These are phyloP conservation scores for Gossypium laxum DNA, from an alignment of 441 rosid genomes.

Conservation along the genomic window DNA sequence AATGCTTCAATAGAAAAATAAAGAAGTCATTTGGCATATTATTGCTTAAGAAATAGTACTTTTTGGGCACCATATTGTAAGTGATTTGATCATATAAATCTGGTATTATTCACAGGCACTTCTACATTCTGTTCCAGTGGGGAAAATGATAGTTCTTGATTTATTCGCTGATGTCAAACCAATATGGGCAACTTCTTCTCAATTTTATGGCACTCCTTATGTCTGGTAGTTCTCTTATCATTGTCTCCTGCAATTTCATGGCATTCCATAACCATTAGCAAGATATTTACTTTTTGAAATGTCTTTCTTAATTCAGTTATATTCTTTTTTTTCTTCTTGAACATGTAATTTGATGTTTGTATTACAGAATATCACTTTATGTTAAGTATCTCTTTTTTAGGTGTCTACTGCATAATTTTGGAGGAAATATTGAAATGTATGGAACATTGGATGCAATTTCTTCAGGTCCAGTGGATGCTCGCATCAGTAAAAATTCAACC, in stretches of 20 bases:
- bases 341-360: not conserved
- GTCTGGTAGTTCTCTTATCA: constrained; percentile 48
- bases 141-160: constrained; percentile 93
- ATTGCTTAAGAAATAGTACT: not conserved
- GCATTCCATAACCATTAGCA: not conserved
- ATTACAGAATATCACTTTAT: not conserved
- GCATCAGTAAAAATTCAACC: constrained; percentile 60
- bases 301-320: constrained; percentile 4
- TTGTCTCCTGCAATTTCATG: not conserved
- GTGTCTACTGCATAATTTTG: constrained; percentile 94
- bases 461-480: constrained; percentile 85
- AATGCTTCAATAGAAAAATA: not conserved
- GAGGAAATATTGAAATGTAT: constrained; percentile 92
- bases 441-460: constrained; percentile 73
- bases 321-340: constrained; percentile 4
- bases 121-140: constrained; percentile 79
- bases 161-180: constrained; percentile 90
- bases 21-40: not conserved
- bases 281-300: constrained; percentile 8
- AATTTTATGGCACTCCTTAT: constrained; percentile 85
- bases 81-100: constrained; percentile 2
- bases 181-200: constrained; percentile 72
- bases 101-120: constrained; percentile 59
- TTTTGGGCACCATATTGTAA: not conserved
- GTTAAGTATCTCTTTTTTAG: constrained; percentile 28